Evolutionary conservation across 2,329 filamentous ascomycete species (phyloP).

Genomic region (Phoma sp.): DNA sequence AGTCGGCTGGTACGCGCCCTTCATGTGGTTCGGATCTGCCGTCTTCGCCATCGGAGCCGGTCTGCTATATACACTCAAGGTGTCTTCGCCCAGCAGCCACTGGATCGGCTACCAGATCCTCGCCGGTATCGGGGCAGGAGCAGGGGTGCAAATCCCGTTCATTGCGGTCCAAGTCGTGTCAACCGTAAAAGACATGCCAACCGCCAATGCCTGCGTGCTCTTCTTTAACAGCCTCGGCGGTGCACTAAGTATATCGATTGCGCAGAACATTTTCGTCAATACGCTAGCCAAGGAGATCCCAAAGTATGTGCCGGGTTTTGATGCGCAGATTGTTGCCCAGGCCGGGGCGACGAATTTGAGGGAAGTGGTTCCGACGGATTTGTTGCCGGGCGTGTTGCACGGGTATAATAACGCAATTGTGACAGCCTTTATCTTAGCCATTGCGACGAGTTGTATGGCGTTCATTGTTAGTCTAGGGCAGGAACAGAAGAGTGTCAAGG

Average conservation of each 20-base stretch:
- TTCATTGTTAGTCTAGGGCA: constrained; percentile 55
- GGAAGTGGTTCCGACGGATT: constrained; percentile 58
- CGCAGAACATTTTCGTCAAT: constrained; percentile 73
- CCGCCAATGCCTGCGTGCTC: constrained; percentile 54
- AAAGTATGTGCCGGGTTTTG: constrained; percentile 51
- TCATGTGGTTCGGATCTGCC: constrained; percentile 47
- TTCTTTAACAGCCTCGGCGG: constrained; percentile 73
- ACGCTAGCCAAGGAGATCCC: constrained; percentile 63
- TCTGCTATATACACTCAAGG: constrained; percentile 48
- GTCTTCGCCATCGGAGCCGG: constrained; percentile 49
- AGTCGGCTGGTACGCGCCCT: constrained; percentile 45
- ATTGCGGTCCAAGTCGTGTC: constrained; percentile 55
- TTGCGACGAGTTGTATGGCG: constrained; percentile 55
- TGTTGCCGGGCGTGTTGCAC: constrained; percentile 60
- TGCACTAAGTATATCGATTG: constrained; percentile 69
- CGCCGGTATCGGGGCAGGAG: constrained; percentile 50
- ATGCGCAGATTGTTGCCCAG: constrained; percentile 51
- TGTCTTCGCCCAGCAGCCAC: constrained; percentile 28
- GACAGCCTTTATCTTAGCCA: constrained; percentile 62
- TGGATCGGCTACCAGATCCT: constrained; percentile 54
- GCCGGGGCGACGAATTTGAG: constrained; percentile 66
- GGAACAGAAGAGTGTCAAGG: constrained; percentile 66
- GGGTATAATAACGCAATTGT: constrained; percentile 68
- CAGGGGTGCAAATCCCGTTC: constrained; percentile 54
- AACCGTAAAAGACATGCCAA: constrained; percentile 50